Percentiles rank a stretch among this genome's conserved stretches.
Conservation (phyloP, 2,329 filamentous ascomycete species). For the Whalleya microplaca region DNA sequence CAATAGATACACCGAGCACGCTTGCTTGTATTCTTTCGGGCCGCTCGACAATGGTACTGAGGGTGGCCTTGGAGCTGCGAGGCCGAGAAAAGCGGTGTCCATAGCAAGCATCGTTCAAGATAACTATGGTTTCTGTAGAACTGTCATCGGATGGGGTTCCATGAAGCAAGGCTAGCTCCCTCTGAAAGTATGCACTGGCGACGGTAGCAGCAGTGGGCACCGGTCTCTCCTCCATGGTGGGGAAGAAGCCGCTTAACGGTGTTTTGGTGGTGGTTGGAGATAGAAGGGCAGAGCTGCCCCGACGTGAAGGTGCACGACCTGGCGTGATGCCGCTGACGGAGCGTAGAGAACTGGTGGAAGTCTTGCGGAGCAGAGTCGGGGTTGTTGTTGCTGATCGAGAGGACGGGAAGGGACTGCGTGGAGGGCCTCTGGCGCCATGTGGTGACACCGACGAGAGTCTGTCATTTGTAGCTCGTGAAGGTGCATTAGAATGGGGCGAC, state of each 20-base stretch:
- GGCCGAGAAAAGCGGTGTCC: constrained; percentile 89
- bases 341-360: constrained; percentile 61
- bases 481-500: constrained; percentile 39
- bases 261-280: constrained; percentile 47
- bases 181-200: constrained; percentile 69
- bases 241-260: constrained; percentile 35
- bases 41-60: constrained; percentile 87
- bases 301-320: constrained; percentile 47
- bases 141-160: constrained; percentile 42
- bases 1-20: constrained; percentile 79
- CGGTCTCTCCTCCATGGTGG: constrained; percentile 41
- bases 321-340: constrained; percentile 48
- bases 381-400: constrained; percentile 54
- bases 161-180: constrained; percentile 69
- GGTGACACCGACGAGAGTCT: constrained; percentile 33
- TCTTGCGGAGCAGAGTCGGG: constrained; percentile 56
- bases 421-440: constrained; percentile 39
- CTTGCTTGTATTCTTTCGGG: constrained; percentile 88
- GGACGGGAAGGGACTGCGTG: constrained; percentile 45
- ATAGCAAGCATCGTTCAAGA: constrained; percentile 93
- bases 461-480: constrained; percentile 11
- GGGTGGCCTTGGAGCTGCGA: constrained; percentile 69
- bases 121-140: constrained; percentile 70
- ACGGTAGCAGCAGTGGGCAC: constrained; percentile 57
- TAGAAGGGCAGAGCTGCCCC: constrained; percentile 50